phyloP scores from a whole-genome alignment of 495 filamentous ascomycete species.

The Penicillium waksmanii region DNA sequence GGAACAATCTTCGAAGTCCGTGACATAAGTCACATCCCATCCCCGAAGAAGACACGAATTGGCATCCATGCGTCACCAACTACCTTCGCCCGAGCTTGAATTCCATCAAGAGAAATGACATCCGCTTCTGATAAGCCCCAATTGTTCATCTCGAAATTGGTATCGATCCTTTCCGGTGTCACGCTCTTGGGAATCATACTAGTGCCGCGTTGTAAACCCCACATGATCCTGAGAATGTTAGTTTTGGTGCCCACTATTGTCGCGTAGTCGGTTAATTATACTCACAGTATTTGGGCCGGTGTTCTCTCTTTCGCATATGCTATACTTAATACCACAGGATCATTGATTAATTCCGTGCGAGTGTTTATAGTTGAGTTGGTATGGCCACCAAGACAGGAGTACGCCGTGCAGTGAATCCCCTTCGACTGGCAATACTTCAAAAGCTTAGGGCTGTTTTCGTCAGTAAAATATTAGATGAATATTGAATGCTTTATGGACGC shows the following conservation, averaged over 20 bases:
- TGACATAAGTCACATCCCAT: conserved; percentile 46
- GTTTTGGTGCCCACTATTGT: neutral
- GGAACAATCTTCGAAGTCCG: neutral
- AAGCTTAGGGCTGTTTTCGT: conserved; percentile 73
- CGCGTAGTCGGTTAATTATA: neutral
- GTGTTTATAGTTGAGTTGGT: conserved; percentile 48
- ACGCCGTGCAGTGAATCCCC: conserved; percentile 66
- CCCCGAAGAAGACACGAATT: conserved; percentile 80
- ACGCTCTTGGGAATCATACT: conserved; percentile 71
- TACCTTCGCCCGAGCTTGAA: conserved; percentile 71
- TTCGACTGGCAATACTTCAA: conserved; percentile 66
- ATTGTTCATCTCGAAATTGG: conserved; percentile 65
- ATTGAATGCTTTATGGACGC: neutral
- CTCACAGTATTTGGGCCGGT: conserved; percentile 59
- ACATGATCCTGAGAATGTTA: conserved; percentile 41
- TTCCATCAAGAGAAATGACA: conserved; percentile 45
- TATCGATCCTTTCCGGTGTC: conserved; percentile 60
- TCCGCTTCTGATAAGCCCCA: conserved; percentile 64
- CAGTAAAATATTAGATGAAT: conserved; percentile 12
- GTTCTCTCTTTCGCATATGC: conserved; percentile 64
- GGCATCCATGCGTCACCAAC: conserved; percentile 70
- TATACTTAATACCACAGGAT: conserved; percentile 58
- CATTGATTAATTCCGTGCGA: conserved; percentile 27
- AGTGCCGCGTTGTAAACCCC: conserved; percentile 70
- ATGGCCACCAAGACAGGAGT: conserved; percentile 65